Percentiles rank a stretch among this genome's conserved stretches.
Conservation (phyloP, 208 protist species). For the Trypanosoma caninum region DNA sequence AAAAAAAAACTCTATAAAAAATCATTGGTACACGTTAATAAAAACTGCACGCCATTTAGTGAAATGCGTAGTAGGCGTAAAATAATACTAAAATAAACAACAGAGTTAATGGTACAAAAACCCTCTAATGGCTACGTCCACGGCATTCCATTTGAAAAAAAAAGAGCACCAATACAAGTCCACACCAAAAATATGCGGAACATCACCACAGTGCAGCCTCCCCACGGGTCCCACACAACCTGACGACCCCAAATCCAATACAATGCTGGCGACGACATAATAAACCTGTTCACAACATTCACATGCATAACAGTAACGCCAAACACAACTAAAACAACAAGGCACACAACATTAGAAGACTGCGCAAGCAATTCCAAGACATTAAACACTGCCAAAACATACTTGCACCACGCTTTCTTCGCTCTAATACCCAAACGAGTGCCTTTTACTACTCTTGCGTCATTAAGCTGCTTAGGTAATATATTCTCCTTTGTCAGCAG, state of each 20-base stretch:
- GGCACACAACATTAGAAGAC: constrained; percentile 51
- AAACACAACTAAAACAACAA: constrained; percentile 38
- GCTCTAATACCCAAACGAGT: too few species aligned
- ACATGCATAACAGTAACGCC: constrained; percentile 68
- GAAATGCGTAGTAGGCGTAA: constrained; percentile 14
- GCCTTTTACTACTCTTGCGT: too few species aligned
- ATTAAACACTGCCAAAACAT: background rate
- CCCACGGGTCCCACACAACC: constrained; percentile 33
- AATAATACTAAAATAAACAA: too few species aligned
- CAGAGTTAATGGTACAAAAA: too few species aligned
- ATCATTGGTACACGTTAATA: background rate
- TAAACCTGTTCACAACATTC: constrained; percentile 75
- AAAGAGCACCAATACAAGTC: constrained; percentile 44
- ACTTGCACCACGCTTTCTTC: background rate
- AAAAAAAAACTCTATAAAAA: background rate
- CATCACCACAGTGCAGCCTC: constrained; percentile 29
- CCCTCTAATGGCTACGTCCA: constrained; percentile 53
- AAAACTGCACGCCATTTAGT: background rate
- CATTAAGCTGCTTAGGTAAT: too few species aligned
- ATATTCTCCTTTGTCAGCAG: constrained; percentile 1
- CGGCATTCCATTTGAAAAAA: constrained; percentile 72
- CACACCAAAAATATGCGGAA: constrained; percentile 50
- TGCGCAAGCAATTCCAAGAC: constrained; percentile 26
- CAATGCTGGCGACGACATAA: constrained; percentile 60
- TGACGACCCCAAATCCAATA: constrained; percentile 59